phyloP scores from a whole-genome alignment of 306 rosid genomes.

The Cyamopsis tetragonoloba region DNA sequence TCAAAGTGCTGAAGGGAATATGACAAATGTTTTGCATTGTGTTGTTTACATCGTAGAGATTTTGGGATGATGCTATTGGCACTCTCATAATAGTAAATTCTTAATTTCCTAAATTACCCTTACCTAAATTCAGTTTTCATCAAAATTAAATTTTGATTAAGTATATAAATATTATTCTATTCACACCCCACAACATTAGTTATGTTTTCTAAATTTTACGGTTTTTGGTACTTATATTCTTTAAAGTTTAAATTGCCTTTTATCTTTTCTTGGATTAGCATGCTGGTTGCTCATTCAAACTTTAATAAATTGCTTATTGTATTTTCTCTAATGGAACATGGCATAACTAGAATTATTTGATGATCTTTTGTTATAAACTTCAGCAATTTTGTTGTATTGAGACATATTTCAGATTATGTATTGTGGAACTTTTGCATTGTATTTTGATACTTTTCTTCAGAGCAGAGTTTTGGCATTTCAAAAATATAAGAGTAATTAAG shows the following conservation, averaged over 20 bases:
- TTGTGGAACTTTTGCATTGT: neutral
- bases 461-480: neutral
- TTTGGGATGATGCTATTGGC: neutral
- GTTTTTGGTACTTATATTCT: neutral
- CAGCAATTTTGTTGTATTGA: neutral
- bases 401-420: neutral
- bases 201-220: neutral
- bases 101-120: neutral
- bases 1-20: constrained; percentile 1
- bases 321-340: neutral
- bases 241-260: neutral
- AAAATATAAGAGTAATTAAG: neutral
- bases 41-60: neutral
- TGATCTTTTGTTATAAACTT: neutral
- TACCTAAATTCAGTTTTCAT: neutral
- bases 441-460: neutral
- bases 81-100: neutral
- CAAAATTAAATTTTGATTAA: neutral
- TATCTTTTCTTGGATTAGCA: neutral
- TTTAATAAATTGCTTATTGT: neutral
- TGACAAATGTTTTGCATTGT: neutral
- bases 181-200: neutral
- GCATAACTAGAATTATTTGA: constrained; percentile 4
- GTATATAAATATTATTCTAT: neutral
- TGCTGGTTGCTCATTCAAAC: neutral